Evolutionary conservation across 1,284 basidiomycete species (phyloP), one percentile per base, ranked within the genome.

Genomic region (Rhodofomes roseus): DNA sequence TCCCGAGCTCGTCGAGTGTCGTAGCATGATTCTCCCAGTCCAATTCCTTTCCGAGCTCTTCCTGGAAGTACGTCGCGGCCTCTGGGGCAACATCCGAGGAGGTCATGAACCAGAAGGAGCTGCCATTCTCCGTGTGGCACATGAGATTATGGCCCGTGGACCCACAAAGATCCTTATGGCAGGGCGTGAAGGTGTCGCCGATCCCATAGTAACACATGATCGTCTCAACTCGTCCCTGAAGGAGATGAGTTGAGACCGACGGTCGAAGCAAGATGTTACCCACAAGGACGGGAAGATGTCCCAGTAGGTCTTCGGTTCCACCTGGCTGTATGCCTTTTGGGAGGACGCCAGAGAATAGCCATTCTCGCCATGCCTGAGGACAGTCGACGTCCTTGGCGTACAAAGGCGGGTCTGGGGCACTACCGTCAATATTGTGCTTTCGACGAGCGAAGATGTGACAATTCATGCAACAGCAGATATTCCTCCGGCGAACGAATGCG

Each of bases 61-160:
- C 65, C 36, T 83, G 83, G 63, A 92, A 90, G 68, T 85, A 89
- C 43, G 76, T 70, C 0, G 81, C 76, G 6, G 81, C 86, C 12
- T 67, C 68, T 9, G 78, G 73, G 9, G 86, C 82, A 58, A 77
- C 79, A 0, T 79, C 75, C 43, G 83, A 78, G 56, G 79, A 75
- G 1, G 90, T 90, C 88, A 92, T 90, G 71, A 92, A 92, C 90
- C 90, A 92, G 67, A 85, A 90, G 1, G 90, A 85, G 1, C 84
- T 87, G 0, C 86, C 78, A 27, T 84, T 74, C 66, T 90, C 87
- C 0, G 89, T 82, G 66, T 87, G 85, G 65, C 84, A 86, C 90
- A 92, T 92, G 12, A 92, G 74, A 66, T 92, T 92, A 53, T 92
- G 90, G 8, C 90, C 90, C 2, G 86, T 86, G 1, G 89, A 92